A percentile compares a stretch with the other conserved stretches of the same genome.
phyloP scores from a whole-genome alignment of 1,284 basidiomycete species.

The Microbotryum intermedium region DNA sequence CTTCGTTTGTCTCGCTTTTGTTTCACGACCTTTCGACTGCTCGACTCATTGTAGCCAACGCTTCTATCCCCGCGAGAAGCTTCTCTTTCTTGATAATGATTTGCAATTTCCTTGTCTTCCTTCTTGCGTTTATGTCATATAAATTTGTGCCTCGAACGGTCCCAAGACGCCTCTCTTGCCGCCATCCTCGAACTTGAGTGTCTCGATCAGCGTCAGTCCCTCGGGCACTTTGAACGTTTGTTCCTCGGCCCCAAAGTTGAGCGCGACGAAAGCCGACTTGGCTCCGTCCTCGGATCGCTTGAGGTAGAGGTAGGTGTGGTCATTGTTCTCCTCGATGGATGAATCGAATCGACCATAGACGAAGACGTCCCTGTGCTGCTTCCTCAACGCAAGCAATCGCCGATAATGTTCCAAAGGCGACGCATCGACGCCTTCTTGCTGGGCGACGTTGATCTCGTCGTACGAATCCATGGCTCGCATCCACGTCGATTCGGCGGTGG shows the following conservation, averaged over 20 bases:
- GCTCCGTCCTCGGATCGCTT: conserved; percentile 34
- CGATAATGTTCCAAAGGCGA: conserved; percentile 54
- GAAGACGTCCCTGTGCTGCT: conserved; percentile 41
- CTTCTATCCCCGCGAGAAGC: too few relatives aligned
- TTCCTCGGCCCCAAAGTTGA: conserved; percentile 48
- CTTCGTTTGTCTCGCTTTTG: too few relatives aligned
- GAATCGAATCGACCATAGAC: conserved; percentile 50
- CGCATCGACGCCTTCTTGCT: conserved; percentile 45
- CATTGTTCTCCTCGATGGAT: conserved; percentile 45
- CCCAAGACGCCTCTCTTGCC: neutral
- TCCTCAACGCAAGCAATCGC: conserved; percentile 49
- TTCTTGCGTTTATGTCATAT: neutral
- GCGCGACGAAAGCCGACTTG: conserved; percentile 41
- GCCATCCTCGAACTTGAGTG: neutral
- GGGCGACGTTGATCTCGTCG: conserved; percentile 52
- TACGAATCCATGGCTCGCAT: conserved; percentile 68
- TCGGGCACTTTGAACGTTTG: conserved; percentile 9
- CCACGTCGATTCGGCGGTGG: conserved; percentile 54
- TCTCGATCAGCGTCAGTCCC: neutral
- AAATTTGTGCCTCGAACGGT: neutral
- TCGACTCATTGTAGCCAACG: too few relatives aligned
- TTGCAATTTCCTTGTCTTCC: too few relatives aligned
- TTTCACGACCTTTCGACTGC: too few relatives aligned
- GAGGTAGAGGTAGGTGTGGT: conserved; percentile 53
- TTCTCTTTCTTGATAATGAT: too few relatives aligned